Conservation (phyloP, 352 stramenopile genomes). For the Pythium pyrilobum region DNA sequence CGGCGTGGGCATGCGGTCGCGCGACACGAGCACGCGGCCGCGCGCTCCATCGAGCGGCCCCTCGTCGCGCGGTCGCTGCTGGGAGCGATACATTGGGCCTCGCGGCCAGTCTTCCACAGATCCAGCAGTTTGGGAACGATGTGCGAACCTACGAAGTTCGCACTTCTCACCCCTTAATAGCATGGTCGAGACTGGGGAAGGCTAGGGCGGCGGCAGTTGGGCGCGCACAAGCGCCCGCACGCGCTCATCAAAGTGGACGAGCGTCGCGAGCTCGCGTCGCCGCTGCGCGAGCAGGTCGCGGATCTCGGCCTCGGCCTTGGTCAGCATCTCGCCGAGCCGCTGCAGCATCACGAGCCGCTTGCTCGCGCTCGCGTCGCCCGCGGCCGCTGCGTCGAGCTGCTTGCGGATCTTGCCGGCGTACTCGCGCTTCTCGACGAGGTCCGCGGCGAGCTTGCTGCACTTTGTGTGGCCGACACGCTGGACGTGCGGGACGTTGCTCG, state of each 20-base stretch:
- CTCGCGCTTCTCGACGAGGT: neutral
- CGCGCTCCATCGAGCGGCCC: too few relatives aligned
- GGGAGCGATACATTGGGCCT: too few relatives aligned
- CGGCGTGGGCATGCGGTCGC: neutral
- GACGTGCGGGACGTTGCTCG: constrained; percentile 5
- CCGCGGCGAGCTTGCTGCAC: neutral
- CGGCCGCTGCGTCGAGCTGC: neutral
- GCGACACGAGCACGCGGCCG: too few relatives aligned
- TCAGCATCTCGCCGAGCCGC: constrained; percentile 1
- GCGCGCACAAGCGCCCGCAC: too few relatives aligned
- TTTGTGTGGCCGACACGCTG: constrained; percentile 2
- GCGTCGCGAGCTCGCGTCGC: neutral
- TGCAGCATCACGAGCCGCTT: constrained; percentile 1
- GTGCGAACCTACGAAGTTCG: too few relatives aligned
- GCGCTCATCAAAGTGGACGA: constrained; percentile 8
- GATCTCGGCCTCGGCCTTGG: neutral
- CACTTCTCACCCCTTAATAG: too few relatives aligned
- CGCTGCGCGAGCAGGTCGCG: neutral
- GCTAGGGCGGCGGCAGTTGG: too few relatives aligned
- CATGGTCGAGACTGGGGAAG: too few relatives aligned
- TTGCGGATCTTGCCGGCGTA: neutral
- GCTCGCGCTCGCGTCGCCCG: neutral
- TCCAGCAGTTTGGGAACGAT: too few relatives aligned
- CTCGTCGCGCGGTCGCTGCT: too few relatives aligned
- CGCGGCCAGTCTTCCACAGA: too few relatives aligned